Evolutionary conservation across 352 stramenopile species (phyloP).

Genomic region (Globisporangium camurandrum): DNA sequence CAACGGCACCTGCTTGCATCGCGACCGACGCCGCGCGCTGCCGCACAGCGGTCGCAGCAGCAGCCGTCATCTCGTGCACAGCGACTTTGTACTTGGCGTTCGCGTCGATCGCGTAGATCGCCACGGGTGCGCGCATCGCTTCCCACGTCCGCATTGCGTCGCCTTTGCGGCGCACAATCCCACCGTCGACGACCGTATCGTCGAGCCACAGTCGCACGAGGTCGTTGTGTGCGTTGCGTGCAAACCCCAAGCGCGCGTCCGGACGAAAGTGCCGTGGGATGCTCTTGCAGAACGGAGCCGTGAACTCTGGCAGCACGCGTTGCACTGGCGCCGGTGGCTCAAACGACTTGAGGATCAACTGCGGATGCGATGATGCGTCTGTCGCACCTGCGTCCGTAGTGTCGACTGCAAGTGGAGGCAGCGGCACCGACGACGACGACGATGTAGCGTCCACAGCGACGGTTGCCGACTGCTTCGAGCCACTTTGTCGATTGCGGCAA

Average conservation of each 20-base stretch:
- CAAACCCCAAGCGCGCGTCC: conserved; percentile 52
- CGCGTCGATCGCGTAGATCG: conserved; percentile 3
- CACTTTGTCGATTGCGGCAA: neutral
- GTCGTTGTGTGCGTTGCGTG: conserved; percentile 34
- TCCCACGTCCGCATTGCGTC: conserved; percentile 57
- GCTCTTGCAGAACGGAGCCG: conserved; percentile 57
- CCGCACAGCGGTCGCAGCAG: neutral
- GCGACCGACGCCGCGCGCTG: neutral
- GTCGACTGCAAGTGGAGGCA: neutral
- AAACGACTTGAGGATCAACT: neutral
- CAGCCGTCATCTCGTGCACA: conserved; percentile 12
- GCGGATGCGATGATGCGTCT: neutral
- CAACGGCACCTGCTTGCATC: too few relatives aligned
- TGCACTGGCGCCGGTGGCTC: neutral
- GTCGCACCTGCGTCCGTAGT: neutral
- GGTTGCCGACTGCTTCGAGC: neutral
- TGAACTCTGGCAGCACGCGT: conserved; percentile 55
- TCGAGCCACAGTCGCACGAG: conserved; percentile 63
- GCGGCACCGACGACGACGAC: too few relatives aligned
- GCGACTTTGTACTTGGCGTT: conserved; percentile 2
- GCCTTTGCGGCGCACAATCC: conserved; percentile 20
- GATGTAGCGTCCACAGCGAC: too few relatives aligned
- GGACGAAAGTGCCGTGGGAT: conserved; percentile 29
- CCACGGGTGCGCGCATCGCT: conserved; percentile 9
- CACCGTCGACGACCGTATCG: conserved; percentile 28